These are phyloP conservation scores for Cercospora sp. DNA, from an alignment of 2,329 filamentous ascomycete genomes.

Conservation along the genomic window DNA sequence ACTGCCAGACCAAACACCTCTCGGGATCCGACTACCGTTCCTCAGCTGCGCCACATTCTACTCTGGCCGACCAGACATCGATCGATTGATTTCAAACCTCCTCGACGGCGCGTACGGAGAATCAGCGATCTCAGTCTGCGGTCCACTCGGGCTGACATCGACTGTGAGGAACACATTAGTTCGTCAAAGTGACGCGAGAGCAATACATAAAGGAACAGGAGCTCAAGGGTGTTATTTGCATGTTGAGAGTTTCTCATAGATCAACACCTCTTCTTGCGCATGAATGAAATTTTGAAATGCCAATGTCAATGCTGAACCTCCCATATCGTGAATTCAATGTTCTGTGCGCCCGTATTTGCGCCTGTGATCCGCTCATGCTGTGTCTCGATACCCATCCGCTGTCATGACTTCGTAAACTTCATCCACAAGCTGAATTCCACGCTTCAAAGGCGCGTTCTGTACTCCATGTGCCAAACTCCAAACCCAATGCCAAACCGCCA, in stretches of 20 bases:
- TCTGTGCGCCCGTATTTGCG: not conserved
- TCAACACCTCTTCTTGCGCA: not conserved
- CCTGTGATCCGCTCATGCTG: not conserved
- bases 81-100: conserved; percentile 21
- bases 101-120: conserved; percentile 32
- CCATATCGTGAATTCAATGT: not conserved
- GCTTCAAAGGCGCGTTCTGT: not conserved
- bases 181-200: conserved; percentile 26
- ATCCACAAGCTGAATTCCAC: not conserved
- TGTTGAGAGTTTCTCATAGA: conserved; percentile 28
- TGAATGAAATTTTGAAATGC: not conserved
- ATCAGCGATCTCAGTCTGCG: conserved; percentile 30
- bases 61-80: conserved; percentile 30
- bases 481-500: too few relatives aligned
- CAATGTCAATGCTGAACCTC: not conserved
- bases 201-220: conserved; percentile 32
- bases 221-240: conserved; percentile 31
- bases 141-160: conserved; percentile 26
- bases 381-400: not conserved
- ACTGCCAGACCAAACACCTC: not conserved
- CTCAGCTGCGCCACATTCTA: conserved; percentile 29
- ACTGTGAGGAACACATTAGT: conserved; percentile 29
- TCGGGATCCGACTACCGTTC: conserved; percentile 14
- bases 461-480: not conserved
- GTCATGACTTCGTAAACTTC: not conserved